Conservation (phyloP, 2,329 filamentous ascomycete species). For the Anthostomella pinea region DNA sequence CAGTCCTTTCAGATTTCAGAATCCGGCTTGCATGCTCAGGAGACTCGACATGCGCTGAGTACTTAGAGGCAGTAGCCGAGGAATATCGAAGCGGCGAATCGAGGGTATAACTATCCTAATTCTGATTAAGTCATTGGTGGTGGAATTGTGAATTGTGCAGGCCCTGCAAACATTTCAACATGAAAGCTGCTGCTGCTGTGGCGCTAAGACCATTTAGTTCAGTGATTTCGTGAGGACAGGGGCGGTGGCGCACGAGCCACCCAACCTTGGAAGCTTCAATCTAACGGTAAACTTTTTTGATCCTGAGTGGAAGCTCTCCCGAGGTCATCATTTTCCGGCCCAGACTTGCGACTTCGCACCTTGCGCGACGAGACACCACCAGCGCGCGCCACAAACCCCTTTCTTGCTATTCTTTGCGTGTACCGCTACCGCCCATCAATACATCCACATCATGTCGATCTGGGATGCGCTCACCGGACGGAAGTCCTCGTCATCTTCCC, state of each 20-base stretch:
- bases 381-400: too few relatives aligned
- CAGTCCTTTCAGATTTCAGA: too few relatives aligned
- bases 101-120: too few relatives aligned
- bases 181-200: neutral
- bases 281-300: conserved; percentile 17
- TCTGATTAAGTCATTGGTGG: too few relatives aligned
- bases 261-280: too few relatives aligned
- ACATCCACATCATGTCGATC: conserved; percentile 47
- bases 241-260: conserved; percentile 12
- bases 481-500: conserved; percentile 44
- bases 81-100: too few relatives aligned
- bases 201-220: neutral
- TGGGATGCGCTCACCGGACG: conserved; percentile 62
- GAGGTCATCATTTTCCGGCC: conserved; percentile 3
- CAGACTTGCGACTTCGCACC: conserved; percentile 12
- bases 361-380: conserved; percentile 12
- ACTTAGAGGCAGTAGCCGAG: neutral
- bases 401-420: conserved; percentile 13
- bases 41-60: too few relatives aligned
- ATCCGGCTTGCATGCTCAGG: too few relatives aligned
- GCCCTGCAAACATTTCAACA: neutral
- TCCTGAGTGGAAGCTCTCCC: conserved; percentile 11
- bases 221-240: neutral
- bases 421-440: neutral
- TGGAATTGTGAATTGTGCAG: too few relatives aligned